Percentiles rank a stretch among this genome's conserved stretches.
Evolutionary conservation across 1,139 yeast species (phyloP).

Genomic region (Scheffersomyces lignicola): DNA sequence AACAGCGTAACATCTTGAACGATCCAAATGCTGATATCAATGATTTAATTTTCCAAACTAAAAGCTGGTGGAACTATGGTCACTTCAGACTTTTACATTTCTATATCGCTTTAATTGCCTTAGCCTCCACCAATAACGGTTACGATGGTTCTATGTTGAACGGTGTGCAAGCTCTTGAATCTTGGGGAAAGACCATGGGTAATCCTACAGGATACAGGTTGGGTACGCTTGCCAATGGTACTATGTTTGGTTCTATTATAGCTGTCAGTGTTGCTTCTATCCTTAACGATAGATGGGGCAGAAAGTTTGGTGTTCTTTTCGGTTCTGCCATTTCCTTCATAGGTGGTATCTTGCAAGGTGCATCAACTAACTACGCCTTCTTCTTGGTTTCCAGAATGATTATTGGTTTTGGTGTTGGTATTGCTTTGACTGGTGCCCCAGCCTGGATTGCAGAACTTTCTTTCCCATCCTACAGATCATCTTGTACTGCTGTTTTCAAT

Average conservation of each 20-base stretch:
- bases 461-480: slow-evolving; percentile 50
- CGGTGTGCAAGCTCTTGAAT: slow-evolving; percentile 45
- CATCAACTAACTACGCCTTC: slow-evolving; percentile 37
- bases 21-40: slow-evolving; percentile 9
- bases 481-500: slow-evolving; percentile 46
- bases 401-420: slow-evolving; percentile 43
- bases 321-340: slow-evolving; percentile 29
- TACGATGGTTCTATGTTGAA: slow-evolving; percentile 55
- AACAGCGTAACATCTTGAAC: slow-evolving; percentile 10
- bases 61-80: slow-evolving; percentile 23
- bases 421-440: slow-evolving; percentile 42
- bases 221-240: slow-evolving; percentile 45
- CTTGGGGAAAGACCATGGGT: slow-evolving; percentile 38
- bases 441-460: slow-evolving; percentile 42
- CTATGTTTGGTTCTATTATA: slow-evolving; percentile 23
- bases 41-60: slow-evolving; percentile 9
- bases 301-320: slow-evolving; percentile 28
- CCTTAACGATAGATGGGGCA: slow-evolving; percentile 30
- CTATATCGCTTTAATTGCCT: slow-evolving; percentile 36
- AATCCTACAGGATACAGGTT: slow-evolving; percentile 42
- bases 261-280: slow-evolving; percentile 20
- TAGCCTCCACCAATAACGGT: slow-evolving; percentile 51
- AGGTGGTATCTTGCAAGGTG: slow-evolving; percentile 46
- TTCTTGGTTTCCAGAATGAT: slow-evolving; percentile 39
- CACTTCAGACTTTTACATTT: slow-evolving; percentile 38